A percentile compares a stretch with the other conserved stretches of the same genome.
phyloP scores from a whole-genome alignment of 495 filamentous ascomycete genomes.

The Cladorrhinum samala region DNA sequence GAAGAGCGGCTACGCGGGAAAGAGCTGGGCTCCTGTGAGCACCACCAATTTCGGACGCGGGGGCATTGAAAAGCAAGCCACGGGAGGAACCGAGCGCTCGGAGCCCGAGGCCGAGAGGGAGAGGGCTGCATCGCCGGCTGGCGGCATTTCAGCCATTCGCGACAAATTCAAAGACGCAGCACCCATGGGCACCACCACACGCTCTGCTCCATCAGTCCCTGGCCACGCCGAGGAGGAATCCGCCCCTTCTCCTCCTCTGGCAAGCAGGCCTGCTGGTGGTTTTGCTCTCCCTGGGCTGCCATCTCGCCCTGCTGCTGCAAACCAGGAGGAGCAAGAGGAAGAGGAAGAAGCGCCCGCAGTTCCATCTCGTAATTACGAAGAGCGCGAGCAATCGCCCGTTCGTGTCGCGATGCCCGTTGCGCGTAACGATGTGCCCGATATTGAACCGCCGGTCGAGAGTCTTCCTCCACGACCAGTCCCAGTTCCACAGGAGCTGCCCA shows the following conservation, averaged over 20 bases:
- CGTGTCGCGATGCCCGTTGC: constrained; percentile 82
- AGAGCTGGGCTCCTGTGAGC: constrained; percentile 79
- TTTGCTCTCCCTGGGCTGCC: constrained; percentile 71
- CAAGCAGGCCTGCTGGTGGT: constrained; percentile 56
- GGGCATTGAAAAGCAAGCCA: constrained; percentile 50
- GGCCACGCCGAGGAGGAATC: constrained; percentile 34
- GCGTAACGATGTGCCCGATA: constrained; percentile 49
- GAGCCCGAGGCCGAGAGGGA: constrained; percentile 37
- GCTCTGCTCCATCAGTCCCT: constrained; percentile 34
- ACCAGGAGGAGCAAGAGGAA: constrained; percentile 51
- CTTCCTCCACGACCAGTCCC: constrained; percentile 41
- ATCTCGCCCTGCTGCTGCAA: constrained; percentile 48
- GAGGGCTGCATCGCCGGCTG: constrained; percentile 39
- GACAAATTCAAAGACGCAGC: constrained; percentile 69
- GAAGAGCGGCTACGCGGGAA: constrained; percentile 86
- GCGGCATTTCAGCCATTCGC: constrained; percentile 61
- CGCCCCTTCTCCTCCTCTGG: constrained; percentile 50
- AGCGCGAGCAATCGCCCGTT: constrained; percentile 58
- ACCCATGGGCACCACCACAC: constrained; percentile 55
- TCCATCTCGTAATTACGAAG: constrained; percentile 22
- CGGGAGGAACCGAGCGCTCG: constrained; percentile 44
- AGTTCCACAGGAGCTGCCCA: constrained; percentile 54
- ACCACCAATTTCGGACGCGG: constrained; percentile 64
- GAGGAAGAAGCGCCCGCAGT: constrained; percentile 39
- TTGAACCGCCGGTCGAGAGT: constrained; percentile 45